Base-by-base conservation (phyloP, 768 basidiomycete genomes). In the Suillus tomentosus region DNA sequence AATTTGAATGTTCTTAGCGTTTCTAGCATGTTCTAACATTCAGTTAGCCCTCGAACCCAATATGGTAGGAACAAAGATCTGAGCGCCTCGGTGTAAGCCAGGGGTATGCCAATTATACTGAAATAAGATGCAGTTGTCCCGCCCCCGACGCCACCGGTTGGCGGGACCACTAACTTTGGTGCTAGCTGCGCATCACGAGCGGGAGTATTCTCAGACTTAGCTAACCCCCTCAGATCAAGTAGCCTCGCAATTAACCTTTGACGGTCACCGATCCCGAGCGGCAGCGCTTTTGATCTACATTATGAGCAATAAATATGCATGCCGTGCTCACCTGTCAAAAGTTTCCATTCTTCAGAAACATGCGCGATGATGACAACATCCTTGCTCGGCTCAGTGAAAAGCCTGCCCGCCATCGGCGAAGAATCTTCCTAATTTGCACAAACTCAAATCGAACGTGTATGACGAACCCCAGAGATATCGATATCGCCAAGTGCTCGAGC, bases 131-230 rank as follows among this genome's bases (percentile, higher is more conserved):
- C 31, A 31, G 31, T 31, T 1, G 1, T 7, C 56, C 56, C 56
- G 56, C 56, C 24, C 56, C 56, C 56, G 56, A 42, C 56, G 56
- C 56, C 56, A 58, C 56, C 56, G 56, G 56, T 27, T 27, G 56
- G 56, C 56, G 56, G 56, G 56, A 40, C 24, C 22, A 40, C 56
- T 57, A 17, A 27, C 15, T 40, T 39, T 40, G 56, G 24, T 11
- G 24, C 39, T 27, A 58, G 56, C 56, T 40, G 56, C 56, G 56
- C 54, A 22, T 34, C 56, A 40, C 2, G 37, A 40, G 22, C 22
- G 37, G 55, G 2, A 24, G 37, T 7, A 56, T 56, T 55, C 54
- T 37, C 24, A 31, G 37, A 58, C 56, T 58, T 58, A 58, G 56
- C 56, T 58, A 58, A 58, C 39, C 24, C 24, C 37, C 9, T 0